These are phyloP conservation scores for Lumnitzera racemosa DNA, from an alignment of 345 rosid species.

Conservation along the genomic window DNA sequence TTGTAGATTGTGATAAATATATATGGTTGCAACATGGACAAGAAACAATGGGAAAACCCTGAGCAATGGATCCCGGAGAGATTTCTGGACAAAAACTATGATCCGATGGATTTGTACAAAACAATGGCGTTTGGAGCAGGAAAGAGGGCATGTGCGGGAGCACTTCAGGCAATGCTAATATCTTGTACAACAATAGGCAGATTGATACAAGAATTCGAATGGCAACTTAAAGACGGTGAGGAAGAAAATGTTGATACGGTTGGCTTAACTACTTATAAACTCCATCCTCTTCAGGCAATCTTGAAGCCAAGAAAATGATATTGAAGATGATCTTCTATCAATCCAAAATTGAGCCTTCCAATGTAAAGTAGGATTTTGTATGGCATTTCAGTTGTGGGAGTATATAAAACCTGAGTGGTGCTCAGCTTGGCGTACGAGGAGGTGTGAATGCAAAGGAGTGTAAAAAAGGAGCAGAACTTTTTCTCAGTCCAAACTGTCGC, in stretches of 20 bases:
- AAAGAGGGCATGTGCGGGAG: conserved; percentile 70
- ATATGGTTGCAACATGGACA: conserved; percentile 88
- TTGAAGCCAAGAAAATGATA: conserved; percentile 39
- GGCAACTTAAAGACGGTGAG: conserved; percentile 58
- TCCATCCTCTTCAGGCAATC: conserved; percentile 54
- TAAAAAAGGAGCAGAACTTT: no score
- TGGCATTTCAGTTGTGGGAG: no score
- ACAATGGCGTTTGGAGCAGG: conserved; percentile 95
- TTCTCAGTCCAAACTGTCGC: no score
- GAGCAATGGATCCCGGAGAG: conserved; percentile 77
- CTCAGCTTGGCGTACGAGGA: no score
- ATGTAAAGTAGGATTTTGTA: no score
- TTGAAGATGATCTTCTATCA: not conserved
- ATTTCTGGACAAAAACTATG: conserved; percentile 47
- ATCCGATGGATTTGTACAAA: conserved; percentile 53
- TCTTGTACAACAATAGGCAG: conserved; percentile 56
- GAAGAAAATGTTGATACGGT: conserved; percentile 56
- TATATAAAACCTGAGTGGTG: no score
- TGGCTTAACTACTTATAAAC: conserved; percentile 66
- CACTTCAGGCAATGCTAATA: conserved; percentile 58
- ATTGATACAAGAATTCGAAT: conserved; percentile 70
- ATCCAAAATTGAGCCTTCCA: no score
- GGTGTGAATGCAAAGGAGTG: no score
- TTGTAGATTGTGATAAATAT: conserved; percentile 78
- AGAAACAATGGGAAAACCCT: conserved; percentile 59